Conservation (phyloP, 2,329 filamentous ascomycete species). For the Teratosphaeria pseudoeucalypti region DNA sequence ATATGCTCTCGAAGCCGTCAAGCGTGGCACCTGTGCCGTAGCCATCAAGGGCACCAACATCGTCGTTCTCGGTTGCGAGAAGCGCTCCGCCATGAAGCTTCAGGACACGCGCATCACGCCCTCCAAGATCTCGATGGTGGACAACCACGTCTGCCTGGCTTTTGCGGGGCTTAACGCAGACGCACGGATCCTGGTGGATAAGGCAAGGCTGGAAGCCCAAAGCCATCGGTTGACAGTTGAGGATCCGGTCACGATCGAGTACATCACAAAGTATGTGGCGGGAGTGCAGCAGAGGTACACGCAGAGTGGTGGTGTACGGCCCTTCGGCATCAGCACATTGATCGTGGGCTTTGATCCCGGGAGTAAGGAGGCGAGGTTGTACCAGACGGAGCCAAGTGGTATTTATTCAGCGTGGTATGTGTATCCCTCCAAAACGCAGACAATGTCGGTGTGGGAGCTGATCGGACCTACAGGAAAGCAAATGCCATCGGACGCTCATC, state of each 20-base stretch:
- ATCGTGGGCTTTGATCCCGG: slow-evolving; percentile 97
- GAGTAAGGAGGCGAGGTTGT: slow-evolving; percentile 77
- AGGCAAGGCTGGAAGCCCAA: slow-evolving; percentile 92
- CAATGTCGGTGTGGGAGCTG: background rate
- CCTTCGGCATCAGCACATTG: slow-evolving; percentile 97
- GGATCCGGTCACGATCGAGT: slow-evolving; percentile 94
- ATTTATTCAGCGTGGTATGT: slow-evolving; percentile 96
- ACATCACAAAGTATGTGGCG: slow-evolving; percentile 98
- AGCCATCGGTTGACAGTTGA: slow-evolving; percentile 95
- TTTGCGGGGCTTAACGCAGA: slow-evolving; percentile 97
- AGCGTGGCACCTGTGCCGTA: slow-evolving; percentile 98
- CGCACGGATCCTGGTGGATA: slow-evolving; percentile 95
- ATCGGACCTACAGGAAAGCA: slow-evolving; percentile 65
- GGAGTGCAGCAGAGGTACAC: slow-evolving; percentile 98
- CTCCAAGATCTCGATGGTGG: slow-evolving; percentile 94
- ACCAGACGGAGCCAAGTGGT: slow-evolving; percentile 97
- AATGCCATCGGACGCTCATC: slow-evolving; percentile 97
- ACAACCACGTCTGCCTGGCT: slow-evolving; percentile 91
- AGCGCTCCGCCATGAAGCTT: slow-evolving; percentile 97
- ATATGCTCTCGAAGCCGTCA: slow-evolving; percentile 97
- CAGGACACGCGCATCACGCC: slow-evolving; percentile 98
- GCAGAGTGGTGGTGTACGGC: slow-evolving; percentile 92
- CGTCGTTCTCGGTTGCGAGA: slow-evolving; percentile 95
- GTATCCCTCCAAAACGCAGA: background rate
- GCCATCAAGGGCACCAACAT: slow-evolving; percentile 89